phyloP scores from a whole-genome alignment of 2,329 filamentous ascomycete genomes.

The Sarocladium kiliense region DNA sequence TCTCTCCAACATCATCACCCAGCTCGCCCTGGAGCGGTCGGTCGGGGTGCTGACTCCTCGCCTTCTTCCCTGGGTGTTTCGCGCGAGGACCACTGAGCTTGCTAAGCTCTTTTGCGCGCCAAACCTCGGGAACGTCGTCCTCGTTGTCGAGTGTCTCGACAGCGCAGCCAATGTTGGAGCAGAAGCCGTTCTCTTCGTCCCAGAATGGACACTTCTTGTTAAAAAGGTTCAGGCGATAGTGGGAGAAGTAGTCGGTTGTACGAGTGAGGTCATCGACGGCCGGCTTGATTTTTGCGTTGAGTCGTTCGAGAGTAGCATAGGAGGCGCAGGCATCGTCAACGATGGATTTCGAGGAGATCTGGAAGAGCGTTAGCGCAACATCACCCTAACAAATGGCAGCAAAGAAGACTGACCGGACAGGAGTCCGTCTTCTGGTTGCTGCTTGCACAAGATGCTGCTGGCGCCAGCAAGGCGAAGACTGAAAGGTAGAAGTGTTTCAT shows the following conservation, averaged over 20 bases:
- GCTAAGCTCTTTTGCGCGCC: constrained; percentile 86
- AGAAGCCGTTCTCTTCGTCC: constrained; percentile 89
- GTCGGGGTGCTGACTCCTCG: constrained; percentile 65
- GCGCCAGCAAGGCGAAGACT: constrained; percentile 50
- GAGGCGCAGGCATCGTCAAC: constrained; percentile 94
- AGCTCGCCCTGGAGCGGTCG: constrained; percentile 76
- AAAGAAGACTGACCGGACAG: constrained; percentile 45
- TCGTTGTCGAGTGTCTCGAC: constrained; percentile 95
- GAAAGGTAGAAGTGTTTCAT: constrained; percentile 51
- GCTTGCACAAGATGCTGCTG: constrained; percentile 39
- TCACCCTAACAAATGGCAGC: not conserved
- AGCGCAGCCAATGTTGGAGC: constrained; percentile 93
- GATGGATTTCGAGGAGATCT: constrained; percentile 85
- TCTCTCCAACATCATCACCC: constrained; percentile 85
- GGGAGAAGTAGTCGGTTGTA: constrained; percentile 94
- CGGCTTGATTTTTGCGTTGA: constrained; percentile 75
- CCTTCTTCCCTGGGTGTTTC: constrained; percentile 74
- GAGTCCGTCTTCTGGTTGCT: constrained; percentile 32
- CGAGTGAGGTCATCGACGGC: constrained; percentile 75
- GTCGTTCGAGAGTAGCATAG: constrained; percentile 79
- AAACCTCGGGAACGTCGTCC: constrained; percentile 85
- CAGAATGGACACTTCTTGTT: constrained; percentile 95
- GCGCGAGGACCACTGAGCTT: constrained; percentile 89
- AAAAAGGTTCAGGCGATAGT: constrained; percentile 93
- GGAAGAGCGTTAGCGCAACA: constrained; percentile 7